phyloP scores from a whole-genome alignment of 352 stramenopile genomes.

The Pythium scleroteichum region DNA sequence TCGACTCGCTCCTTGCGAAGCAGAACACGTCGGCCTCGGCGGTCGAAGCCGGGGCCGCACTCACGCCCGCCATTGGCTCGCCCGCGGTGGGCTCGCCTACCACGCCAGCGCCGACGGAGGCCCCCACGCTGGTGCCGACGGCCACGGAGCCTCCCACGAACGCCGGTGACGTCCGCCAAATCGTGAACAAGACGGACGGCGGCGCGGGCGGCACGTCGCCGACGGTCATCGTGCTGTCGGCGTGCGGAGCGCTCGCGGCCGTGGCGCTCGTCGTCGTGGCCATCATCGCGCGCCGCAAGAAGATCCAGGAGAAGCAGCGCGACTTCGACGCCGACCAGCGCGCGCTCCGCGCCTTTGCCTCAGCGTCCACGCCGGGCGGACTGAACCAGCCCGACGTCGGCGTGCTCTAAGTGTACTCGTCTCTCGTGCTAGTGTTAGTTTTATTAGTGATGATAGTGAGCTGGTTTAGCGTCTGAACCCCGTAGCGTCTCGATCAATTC shows the following conservation, averaged over 20 bases:
- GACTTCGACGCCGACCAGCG: conserved; percentile 1
- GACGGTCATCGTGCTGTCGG: conserved; percentile 14
- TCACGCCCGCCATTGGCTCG: not conserved
- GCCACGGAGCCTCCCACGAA: conserved; percentile 3
- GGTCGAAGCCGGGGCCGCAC: not conserved
- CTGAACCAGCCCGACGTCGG: conserved; percentile 5
- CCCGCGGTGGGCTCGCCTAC: not conserved
- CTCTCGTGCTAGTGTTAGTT: conserved; percentile 1
- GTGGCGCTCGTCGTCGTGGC: conserved; percentile 21
- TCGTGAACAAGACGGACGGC: conserved; percentile 4
- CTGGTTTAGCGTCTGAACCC: not conserved
- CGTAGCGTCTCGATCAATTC: not conserved
- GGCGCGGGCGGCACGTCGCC: conserved; percentile 3
- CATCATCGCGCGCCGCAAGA: conserved; percentile 20
- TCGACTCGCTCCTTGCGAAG: not conserved
- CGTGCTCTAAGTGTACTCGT: conserved; percentile 9
- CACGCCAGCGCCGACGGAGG: conserved; percentile 2
- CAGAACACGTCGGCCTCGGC: not conserved
- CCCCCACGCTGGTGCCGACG: not conserved
- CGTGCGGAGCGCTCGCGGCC: conserved; percentile 5
- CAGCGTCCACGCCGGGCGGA: conserved; percentile 4
- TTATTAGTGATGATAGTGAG: conserved; percentile 3
- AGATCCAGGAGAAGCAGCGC: conserved; percentile 19
- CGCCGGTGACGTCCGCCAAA: conserved; percentile 8
- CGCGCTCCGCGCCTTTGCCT: conserved; percentile 16